Evolutionary conservation across 768 basidiomycete species (phyloP).

Genomic region (Asterophora parasitica): DNA sequence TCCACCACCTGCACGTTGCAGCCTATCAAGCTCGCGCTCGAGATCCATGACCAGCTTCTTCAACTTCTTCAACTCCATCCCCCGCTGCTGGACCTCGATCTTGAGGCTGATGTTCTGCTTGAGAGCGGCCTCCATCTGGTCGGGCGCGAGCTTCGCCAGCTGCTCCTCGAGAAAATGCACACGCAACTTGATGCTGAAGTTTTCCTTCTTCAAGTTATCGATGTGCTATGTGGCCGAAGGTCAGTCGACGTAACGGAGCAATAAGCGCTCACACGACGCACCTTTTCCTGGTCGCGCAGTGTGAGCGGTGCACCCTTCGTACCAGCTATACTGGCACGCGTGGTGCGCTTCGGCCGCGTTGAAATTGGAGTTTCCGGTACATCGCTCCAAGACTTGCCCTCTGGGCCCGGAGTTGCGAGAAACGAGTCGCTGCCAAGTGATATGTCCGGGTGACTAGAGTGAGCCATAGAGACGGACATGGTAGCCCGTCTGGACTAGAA

Average conservation of each 20-base stretch:
- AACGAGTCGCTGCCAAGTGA: slow-evolving; percentile 46
- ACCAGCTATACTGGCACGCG: slow-evolving; percentile 29
- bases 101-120: slow-evolving; percentile 94
- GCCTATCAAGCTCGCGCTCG: slow-evolving; percentile 71
- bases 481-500: neutral
- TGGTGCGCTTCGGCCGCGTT: slow-evolving; percentile 38
- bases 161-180: slow-evolving; percentile 95
- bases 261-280: slow-evolving; percentile 26
- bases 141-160: slow-evolving; percentile 82
- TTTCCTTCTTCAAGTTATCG: slow-evolving; percentile 93
- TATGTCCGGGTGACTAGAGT: slow-evolving; percentile 48
- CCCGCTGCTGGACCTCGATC: slow-evolving; percentile 84
- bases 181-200: slow-evolving; percentile 93
- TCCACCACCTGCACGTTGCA: slow-evolving; percentile 46
- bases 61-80: slow-evolving; percentile 87
- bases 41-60: slow-evolving; percentile 85
- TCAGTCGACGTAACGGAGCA: neutral
- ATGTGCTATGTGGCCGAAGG: slow-evolving; percentile 59
- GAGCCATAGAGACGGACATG: slow-evolving; percentile 42
- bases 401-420: slow-evolving; percentile 50
- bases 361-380: slow-evolving; percentile 46
- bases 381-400: slow-evolving; percentile 41
- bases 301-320: slow-evolving; percentile 59
- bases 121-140: slow-evolving; percentile 86
- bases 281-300: slow-evolving; percentile 95